Base-by-base conservation (phyloP, 2,329 filamentous ascomycete species). In the Fusarium oxysporum region DNA sequence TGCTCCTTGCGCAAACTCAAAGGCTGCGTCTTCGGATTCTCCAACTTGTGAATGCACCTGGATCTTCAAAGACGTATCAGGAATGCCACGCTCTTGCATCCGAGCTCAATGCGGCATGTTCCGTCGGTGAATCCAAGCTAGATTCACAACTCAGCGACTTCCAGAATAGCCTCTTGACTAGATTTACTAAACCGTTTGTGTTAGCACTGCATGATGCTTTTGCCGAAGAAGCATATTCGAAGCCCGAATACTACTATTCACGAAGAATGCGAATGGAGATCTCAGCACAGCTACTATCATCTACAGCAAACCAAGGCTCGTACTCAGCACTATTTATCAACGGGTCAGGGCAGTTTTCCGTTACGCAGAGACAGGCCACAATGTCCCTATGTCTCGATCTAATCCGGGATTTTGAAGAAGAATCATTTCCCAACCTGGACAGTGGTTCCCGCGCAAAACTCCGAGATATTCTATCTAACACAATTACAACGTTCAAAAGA, bases 251-350 rank as follows among this genome's bases (percentile, higher is more conserved):
- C 14, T 60, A 60, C 7, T 60, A 60, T 30, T 60, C 56, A 4
- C n/a, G 35, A 12, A 41, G 58, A 30, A 61, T 61, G 58, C 30
- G 58, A 1, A 54, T 61, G 47, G 58, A 61, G 8, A 25, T 55
- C 6, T 37, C 38, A 13, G 19, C 58, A 0, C 47, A 53, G 4
- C 30, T 60, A 4, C 8, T 60, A 6, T n/a, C 37, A 17, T 25
- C 30, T 3, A 8, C 19, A 3, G 7, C 11, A 10, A 16, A 19
- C 2, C 17, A 35, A n/a, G 30, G 37, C 5, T 4, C 37, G 1
- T 41, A 41, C 21, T 23, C n/a, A 33, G 57, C 37, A 21, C 28
- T 60, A 4, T n/a, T 54, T 6, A 14, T 8, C 2, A 16, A 60
- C 4, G 57, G 47, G 12, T 32, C 40, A 21, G 57, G 57, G 3